phyloP scores from a whole-genome alignment of 2,329 filamentous ascomycete species.

The Penicillium sp. region DNA sequence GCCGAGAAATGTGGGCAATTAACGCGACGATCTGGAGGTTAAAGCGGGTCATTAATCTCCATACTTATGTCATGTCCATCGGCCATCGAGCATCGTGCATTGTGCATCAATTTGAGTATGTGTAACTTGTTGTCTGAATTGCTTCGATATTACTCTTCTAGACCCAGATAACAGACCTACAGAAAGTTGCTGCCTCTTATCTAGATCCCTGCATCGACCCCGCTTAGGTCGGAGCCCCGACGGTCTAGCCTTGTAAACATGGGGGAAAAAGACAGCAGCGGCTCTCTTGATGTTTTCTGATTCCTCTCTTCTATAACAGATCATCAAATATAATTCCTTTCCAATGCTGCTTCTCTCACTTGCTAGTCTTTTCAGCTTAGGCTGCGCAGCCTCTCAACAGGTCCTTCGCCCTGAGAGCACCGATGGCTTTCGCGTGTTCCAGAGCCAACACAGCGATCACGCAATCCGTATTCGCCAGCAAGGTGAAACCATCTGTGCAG shows the following conservation, averaged over 20 bases:
- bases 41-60: no score
- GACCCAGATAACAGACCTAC: no score
- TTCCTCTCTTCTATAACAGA: background rate
- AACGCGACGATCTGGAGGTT: no score
- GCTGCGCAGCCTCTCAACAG: background rate
- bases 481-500: conserved; percentile 16
- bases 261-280: background rate
- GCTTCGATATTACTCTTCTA: no score
- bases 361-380: background rate
- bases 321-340: background rate
- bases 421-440: conserved; percentile 2
- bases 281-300: background rate
- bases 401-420: background rate
- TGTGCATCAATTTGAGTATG: no score
- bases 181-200: no score
- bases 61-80: no score
- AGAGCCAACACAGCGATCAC: conserved; percentile 3
- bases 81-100: no score
- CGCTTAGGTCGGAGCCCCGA: background rate
- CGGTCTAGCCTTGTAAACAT: background rate
- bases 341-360: background rate
- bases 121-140: no score
- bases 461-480: conserved; percentile 19
- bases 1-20: no score
- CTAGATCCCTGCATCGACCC: background rate